Conservation (phyloP, 441 rosid genomes). For the Gossypium gossypioides region DNA sequence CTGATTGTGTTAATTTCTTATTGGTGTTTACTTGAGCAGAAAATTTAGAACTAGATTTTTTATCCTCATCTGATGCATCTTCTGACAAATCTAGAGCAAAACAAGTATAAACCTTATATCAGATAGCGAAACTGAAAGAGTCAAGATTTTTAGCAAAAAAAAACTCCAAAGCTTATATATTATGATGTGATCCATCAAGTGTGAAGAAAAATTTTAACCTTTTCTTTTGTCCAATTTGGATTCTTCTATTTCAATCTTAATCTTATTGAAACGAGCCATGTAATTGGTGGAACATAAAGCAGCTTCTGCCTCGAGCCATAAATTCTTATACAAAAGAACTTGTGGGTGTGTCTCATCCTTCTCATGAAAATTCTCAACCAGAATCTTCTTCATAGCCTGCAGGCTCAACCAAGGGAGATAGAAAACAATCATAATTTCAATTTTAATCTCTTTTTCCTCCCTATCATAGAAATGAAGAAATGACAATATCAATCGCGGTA, state of each 20-base stretch:
- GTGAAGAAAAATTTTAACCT: conserved; percentile 29
- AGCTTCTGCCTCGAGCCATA: conserved; percentile 97
- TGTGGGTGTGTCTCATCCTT: conserved; percentile 47
- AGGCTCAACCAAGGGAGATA: conserved; percentile 16
- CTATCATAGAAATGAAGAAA: not conserved
- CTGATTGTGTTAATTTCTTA: conserved; percentile 21
- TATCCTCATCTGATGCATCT: conserved; percentile 22
- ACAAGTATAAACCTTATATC: not conserved
- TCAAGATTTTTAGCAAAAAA: not conserved
- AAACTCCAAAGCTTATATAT: not conserved
- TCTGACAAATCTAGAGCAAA: conserved; percentile 27
- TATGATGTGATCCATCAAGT: not conserved
- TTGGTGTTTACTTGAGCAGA: conserved; percentile 15
- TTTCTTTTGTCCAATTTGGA: conserved; percentile 20
- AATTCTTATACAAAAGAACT: conserved; percentile 62
- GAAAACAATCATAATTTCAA: not conserved
- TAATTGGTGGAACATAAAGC: conserved; percentile 58
- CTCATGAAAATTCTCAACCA: conserved; percentile 46
- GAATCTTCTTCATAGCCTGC: conserved; percentile 69
- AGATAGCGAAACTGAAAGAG: conserved; percentile 1
- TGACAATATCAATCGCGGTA: not conserved
- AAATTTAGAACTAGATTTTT: conserved; percentile 13
- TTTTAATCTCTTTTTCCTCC: not conserved
- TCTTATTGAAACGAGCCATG: conserved; percentile 56
- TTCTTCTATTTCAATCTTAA: conserved; percentile 48